These are phyloP conservation scores for Pichia sp. DNA, from an alignment of 1,139 yeast species.

Conservation along the genomic window DNA sequence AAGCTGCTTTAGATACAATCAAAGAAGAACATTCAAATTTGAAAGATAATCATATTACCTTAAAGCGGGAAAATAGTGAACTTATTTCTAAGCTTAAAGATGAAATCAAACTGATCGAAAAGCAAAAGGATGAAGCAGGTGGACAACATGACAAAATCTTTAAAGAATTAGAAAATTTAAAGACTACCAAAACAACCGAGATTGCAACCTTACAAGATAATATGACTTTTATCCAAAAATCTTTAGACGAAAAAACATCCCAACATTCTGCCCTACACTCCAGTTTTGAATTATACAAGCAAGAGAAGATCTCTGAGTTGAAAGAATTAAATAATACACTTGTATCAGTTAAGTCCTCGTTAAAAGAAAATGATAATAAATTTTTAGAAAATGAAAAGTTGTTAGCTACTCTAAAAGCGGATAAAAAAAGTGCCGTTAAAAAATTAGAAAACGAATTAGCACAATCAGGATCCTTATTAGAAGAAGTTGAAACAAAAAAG, in stretches of 20 bases:
- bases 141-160: background rate
- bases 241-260: background rate
- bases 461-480: background rate
- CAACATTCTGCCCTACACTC: conserved; percentile 1
- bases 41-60: background rate
- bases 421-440: conserved; percentile 3
- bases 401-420: conserved; percentile 1
- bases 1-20: background rate
- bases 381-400: conserved; percentile 1
- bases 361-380: conserved; percentile 3
- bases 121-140: background rate
- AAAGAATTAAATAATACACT: background rate
- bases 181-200: conserved; percentile 4
- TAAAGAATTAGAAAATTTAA: conserved; percentile 6
- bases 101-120: background rate
- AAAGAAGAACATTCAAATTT: conserved; percentile 1
- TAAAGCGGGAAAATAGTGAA: background rate
- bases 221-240: background rate
- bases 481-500: background rate
- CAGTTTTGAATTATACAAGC: conserved; percentile 1
- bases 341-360: background rate
- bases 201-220: conserved; percentile 1
- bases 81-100: background rate
- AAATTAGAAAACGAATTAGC: background rate
- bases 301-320: conserved; percentile 3